Conservation (phyloP, 306 rosid genomes). For the Chamaecrista fasciculata region DNA sequence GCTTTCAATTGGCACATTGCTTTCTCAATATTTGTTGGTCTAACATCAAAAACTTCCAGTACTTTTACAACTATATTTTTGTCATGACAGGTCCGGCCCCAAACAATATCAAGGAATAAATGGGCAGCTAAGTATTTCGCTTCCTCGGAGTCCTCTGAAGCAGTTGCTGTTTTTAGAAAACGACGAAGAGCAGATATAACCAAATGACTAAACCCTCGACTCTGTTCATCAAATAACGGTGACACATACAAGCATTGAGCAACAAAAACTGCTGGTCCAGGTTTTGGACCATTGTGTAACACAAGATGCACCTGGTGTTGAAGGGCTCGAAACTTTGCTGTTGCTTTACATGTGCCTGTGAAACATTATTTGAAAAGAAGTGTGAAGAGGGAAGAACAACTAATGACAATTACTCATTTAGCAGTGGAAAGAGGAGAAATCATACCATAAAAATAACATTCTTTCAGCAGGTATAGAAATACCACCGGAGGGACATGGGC, state of each 20-base stretch:
- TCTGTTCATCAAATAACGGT: constrained; percentile 62
- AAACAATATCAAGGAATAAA: constrained; percentile 60
- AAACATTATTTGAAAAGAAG: constrained; percentile 38
- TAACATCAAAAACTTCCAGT: constrained; percentile 68
- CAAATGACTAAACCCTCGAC: constrained; percentile 88
- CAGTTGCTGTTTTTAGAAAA: constrained; percentile 49
- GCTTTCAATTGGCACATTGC: constrained; percentile 49
- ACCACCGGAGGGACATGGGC: constrained; percentile 68
- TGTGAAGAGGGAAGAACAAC: constrained; percentile 19
- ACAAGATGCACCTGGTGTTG: constrained; percentile 74
- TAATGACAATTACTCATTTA: background rate
- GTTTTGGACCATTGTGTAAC: constrained; percentile 76
- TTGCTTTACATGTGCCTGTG: constrained; percentile 83
- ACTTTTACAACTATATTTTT: constrained; percentile 67
- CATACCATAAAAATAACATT: constrained; percentile 76
- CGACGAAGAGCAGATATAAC: constrained; percentile 73
- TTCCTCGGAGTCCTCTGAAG: constrained; percentile 39
- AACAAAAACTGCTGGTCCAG: constrained; percentile 83
- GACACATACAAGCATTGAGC: constrained; percentile 71
- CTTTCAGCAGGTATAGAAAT: constrained; percentile 78
- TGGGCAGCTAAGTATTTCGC: constrained; percentile 67
- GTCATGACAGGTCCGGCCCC: constrained; percentile 71
- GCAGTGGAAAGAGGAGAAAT: constrained; percentile 9
- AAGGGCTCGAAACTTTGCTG: constrained; percentile 84
- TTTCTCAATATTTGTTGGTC: constrained; percentile 57